Base-by-base conservation (phyloP, 345 rosid species). In the Carallia brachiata region DNA sequence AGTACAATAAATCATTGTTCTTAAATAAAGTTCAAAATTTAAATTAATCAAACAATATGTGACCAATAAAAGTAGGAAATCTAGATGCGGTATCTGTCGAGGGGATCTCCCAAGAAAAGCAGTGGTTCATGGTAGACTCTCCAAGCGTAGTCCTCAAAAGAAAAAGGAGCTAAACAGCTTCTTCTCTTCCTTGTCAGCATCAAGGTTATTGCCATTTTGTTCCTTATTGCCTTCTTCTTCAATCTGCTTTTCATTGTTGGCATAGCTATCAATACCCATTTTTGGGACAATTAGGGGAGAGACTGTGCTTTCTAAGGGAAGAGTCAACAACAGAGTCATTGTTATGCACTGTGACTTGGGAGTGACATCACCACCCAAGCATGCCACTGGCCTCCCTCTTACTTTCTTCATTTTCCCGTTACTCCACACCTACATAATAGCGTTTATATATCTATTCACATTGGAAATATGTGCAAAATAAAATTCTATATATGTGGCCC, bases 81-180 rank as follows among this genome's bases (percentile, higher is more conserved):
- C 55, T 75, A 75, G 50, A 78, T 73, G 54, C 81, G 83, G 73
- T 84, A 88, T 80, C 80, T 78, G 64, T 87, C 85, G 28, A 90
- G 90, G 48, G 96, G 93, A 70, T 90, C 96, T 71, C 84, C 87
- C 75, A 23, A 23, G 23, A 83, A 73, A 66, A 78, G 80, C n/a
- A 84, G 78, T 55, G 89, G 87, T 34, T 86, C 88, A 62, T 83
- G 85, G 71, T 87, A 87, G 17, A 84, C 88, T 81, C 86, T 83
- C 96, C 98, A 86, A 12, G 98, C 96, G 69, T 92, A 92, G 48
- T 86, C 95, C 75, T 92, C 90, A 32, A 92, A 90, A 36, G 76
- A 13, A 75, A 75, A 92, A 88, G 5, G 91, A 83, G 23, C 36
- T 74, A 52, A 88, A 92, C 70, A 69, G 55, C 18, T 6, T 77